A percentile compares a stretch with the other conserved stretches of the same genome.
phyloP scores from a whole-genome alignment of 108 stramenopile genomes.

The Aurantiochytrium sp. region DNA sequence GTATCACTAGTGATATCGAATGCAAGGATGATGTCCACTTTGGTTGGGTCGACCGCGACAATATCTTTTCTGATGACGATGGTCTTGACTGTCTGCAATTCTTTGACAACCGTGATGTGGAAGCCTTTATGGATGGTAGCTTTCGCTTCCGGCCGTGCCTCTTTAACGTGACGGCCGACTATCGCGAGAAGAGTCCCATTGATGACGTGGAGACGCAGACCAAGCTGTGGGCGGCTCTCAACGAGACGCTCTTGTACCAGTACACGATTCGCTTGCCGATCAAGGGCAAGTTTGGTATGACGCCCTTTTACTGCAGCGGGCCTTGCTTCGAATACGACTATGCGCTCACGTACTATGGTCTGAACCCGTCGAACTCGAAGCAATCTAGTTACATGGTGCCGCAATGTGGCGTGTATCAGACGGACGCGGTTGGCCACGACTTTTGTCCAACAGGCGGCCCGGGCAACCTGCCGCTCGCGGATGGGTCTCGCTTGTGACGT shows the following conservation, averaged over 20 bases:
- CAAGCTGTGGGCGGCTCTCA: not conserved
- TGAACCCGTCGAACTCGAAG: not conserved
- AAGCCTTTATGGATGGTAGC: not conserved
- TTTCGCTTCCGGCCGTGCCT: constrained; percentile 6
- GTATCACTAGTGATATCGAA: not conserved
- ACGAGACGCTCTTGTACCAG: not conserved
- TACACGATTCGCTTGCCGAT: not conserved
- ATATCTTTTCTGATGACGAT: not conserved
- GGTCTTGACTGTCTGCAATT: not conserved
- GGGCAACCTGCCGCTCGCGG: not conserved
- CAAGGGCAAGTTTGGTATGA: not conserved
- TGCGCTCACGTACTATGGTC: not conserved
- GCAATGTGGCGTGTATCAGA: not conserved
- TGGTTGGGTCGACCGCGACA: not conserved
- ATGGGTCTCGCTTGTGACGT: too few relatives aligned
- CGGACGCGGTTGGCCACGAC: not conserved
- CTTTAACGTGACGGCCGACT: not conserved
- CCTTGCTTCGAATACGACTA: not conserved
- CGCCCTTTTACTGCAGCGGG: not conserved
- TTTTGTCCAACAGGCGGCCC: not conserved
- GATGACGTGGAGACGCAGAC: not conserved
- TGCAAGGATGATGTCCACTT: not conserved
- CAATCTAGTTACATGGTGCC: not conserved
- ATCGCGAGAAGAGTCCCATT: not conserved
- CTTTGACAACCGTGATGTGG: not conserved